Evolutionary conservation across 805 yeast genomes (phyloP).

Genomic region (Debaryomyces maramus): DNA sequence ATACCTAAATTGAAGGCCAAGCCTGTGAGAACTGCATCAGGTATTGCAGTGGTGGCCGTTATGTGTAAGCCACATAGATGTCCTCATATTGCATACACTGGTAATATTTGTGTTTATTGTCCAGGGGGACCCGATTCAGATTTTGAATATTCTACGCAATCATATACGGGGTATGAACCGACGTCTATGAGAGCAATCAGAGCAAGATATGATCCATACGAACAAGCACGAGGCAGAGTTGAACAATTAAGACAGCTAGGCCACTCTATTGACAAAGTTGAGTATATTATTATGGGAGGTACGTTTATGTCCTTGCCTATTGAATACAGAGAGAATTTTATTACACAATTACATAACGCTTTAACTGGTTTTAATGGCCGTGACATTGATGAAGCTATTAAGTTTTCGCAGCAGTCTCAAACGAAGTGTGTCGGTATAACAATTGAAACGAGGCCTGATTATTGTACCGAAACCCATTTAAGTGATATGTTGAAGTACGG

Average conservation of each 20-base stretch:
- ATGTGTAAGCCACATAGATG: conserved; percentile 99
- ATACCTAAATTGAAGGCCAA: conserved; percentile 96
- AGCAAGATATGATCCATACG: conserved; percentile 97
- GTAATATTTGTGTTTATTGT: conserved; percentile 96
- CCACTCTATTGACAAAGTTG: conserved; percentile 95
- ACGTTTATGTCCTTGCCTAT: conserved; percentile 94
- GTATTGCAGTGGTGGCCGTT: conserved; percentile 98
- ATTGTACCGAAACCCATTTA: conserved; percentile 92
- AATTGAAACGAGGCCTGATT: conserved; percentile 97
- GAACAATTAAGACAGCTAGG: conserved; percentile 95
- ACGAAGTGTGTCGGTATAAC: conserved; percentile 99
- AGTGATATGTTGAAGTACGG: conserved; percentile 96
- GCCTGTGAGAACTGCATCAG: conserved; percentile 97
- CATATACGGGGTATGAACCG: conserved; percentile 98
- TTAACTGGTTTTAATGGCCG: conserved; percentile 87
- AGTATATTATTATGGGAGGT: conserved; percentile 98
- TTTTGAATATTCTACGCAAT: conserved; percentile 96
- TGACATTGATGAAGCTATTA: conserved; percentile 86
- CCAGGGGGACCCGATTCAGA: conserved; percentile 99
- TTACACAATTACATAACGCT: conserved; percentile 90
- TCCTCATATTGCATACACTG: conserved; percentile 98
- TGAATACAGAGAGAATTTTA: conserved; percentile 86
- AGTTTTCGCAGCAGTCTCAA: conserved; percentile 86
- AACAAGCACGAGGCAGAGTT: conserved; percentile 96
- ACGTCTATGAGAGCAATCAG: conserved; percentile 99